These are phyloP conservation scores for Hanseniaspora sp. DNA, from an alignment of 1,139 yeast genomes.

Conservation along the genomic window DNA sequence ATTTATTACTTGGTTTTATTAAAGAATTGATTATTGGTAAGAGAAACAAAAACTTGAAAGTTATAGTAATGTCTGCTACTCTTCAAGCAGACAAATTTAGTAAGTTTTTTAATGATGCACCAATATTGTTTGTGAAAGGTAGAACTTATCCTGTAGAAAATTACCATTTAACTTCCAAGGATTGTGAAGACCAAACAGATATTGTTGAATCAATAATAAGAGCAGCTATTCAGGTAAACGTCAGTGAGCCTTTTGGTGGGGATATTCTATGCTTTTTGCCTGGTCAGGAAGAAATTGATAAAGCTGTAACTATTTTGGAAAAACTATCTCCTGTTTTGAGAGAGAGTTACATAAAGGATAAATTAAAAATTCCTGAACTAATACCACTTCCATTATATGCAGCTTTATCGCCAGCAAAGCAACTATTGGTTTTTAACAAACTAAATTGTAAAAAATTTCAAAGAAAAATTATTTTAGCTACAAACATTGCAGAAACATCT, in stretches of 20 bases:
- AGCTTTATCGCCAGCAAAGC: slow-evolving; percentile 76
- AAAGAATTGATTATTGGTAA: slow-evolving; percentile 48
- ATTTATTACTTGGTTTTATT: slow-evolving; percentile 75
- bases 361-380: slow-evolving; percentile 49
- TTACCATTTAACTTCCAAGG: slow-evolving; percentile 52
- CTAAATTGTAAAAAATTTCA: slow-evolving; percentile 41
- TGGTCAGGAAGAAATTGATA: slow-evolving; percentile 96
- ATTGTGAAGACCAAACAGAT: slow-evolving; percentile 36
- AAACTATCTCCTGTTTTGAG: slow-evolving; percentile 55
- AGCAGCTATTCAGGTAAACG: slow-evolving; percentile 66
- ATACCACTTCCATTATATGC: slow-evolving; percentile 83
- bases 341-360: slow-evolving; percentile 16
- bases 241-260: slow-evolving; percentile 63
- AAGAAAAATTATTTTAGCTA: slow-evolving; percentile 78
- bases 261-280: slow-evolving; percentile 84
- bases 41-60: slow-evolving; percentile 40
- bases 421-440: slow-evolving; percentile 61
- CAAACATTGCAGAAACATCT: slow-evolving; percentile 95
- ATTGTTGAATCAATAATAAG: slow-evolving; percentile 70
- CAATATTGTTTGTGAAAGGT: slow-evolving; percentile 78
- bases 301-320: slow-evolving; percentile 53
- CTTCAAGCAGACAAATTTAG: slow-evolving; percentile 86
- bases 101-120: slow-evolving; percentile 63
- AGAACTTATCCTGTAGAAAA: slow-evolving; percentile 75
- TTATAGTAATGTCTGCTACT: slow-evolving; percentile 83